Percentiles rank a stretch among this genome's conserved stretches.
Conservation (phyloP, 257 asterid species). For the Schizonepeta tenuifolia region DNA sequence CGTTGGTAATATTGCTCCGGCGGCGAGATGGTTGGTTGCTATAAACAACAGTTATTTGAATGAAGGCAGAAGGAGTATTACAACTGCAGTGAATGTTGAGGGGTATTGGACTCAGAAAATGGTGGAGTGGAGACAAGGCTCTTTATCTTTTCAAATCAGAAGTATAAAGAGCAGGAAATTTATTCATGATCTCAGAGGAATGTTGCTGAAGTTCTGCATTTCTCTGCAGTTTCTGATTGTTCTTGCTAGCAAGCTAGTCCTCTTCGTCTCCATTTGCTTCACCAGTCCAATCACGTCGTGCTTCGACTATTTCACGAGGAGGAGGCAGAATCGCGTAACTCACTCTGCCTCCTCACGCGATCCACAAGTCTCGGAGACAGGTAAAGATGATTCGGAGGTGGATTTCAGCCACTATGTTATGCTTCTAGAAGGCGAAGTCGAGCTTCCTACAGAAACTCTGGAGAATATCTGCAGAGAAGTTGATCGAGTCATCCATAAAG, state of each 20-base stretch:
- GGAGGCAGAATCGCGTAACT: slow-evolving; percentile 23
- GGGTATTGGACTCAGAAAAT: slow-evolving; percentile 51
- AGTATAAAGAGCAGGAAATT: slow-evolving; percentile 35
- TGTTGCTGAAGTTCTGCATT: slow-evolving; percentile 38
- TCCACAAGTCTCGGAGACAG: slow-evolving; percentile 11
- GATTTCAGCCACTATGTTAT: slow-evolving; percentile 40
- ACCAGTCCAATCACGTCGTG: slow-evolving; percentile 19
- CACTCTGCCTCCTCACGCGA: slow-evolving; percentile 23
- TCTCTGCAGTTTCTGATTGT: slow-evolving; percentile 39
- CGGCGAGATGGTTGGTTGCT: slow-evolving; percentile 34
- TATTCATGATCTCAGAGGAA: slow-evolving; percentile 39
- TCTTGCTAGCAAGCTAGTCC: slow-evolving; percentile 40
- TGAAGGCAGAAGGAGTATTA: slow-evolving; percentile 27
- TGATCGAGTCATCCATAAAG: slow-evolving; percentile 39
- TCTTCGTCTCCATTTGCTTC: slow-evolving; percentile 30
- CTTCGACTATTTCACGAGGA: slow-evolving; percentile 10
- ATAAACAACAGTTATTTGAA: no score
- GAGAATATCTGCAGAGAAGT: slow-evolving; percentile 41
- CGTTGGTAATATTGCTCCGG: slow-evolving; percentile 43
- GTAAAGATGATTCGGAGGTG: not conserved
- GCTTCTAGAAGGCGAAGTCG: slow-evolving; percentile 53
- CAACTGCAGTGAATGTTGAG: slow-evolving; percentile 34
- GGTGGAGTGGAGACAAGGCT: slow-evolving; percentile 52
- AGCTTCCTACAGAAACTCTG: slow-evolving; percentile 36
- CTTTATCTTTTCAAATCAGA: slow-evolving; percentile 32